These are phyloP conservation scores for Pyronema domesticum DNA, from an alignment of 495 filamentous ascomycete species.

Conservation along the genomic window DNA sequence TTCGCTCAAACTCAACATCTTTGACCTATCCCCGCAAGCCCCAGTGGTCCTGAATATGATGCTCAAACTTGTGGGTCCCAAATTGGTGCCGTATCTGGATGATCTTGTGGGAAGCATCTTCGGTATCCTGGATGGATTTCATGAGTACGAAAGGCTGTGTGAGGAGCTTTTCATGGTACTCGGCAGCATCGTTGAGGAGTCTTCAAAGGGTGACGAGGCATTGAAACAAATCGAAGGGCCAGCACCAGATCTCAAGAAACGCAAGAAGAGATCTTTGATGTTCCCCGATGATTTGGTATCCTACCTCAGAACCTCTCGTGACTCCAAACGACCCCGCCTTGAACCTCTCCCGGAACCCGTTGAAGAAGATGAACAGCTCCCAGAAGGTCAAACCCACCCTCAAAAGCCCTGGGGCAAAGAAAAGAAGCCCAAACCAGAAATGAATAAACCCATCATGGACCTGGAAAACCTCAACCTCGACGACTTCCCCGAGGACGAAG, in stretches of 20 bases:
- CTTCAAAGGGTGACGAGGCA: slow-evolving; percentile 37
- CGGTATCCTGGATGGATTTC: slow-evolving; percentile 73
- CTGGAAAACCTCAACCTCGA: not conserved
- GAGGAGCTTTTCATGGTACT: slow-evolving; percentile 72
- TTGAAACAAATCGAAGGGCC: slow-evolving; percentile 34
- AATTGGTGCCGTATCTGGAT: slow-evolving; percentile 72
- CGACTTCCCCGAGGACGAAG: slow-evolving; percentile 1
- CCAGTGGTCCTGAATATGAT: slow-evolving; percentile 90
- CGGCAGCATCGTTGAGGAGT: slow-evolving; percentile 63
- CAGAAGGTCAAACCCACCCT: slow-evolving; percentile 13
- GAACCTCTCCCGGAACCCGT: slow-evolving; percentile 23
- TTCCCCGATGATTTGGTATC: slow-evolving; percentile 24
- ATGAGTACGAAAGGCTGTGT: slow-evolving; percentile 77
- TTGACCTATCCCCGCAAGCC: slow-evolving; percentile 78
- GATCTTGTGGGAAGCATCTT: slow-evolving; percentile 82
- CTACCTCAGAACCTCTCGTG: slow-evolving; percentile 17
- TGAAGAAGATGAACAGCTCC: slow-evolving; percentile 17
- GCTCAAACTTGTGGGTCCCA: slow-evolving; percentile 67
- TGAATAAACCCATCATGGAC: not conserved
- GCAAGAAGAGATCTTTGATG: slow-evolving; percentile 11
- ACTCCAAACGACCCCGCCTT: slow-evolving; percentile 18
- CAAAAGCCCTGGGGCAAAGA: slow-evolving; percentile 15
- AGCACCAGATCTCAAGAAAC: not conserved
- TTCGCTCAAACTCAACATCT: slow-evolving; percentile 69
- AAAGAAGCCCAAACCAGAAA: not conserved